phyloP scores from a whole-genome alignment of 768 basidiomycete species.

The Neoboletus subvelutipes region DNA sequence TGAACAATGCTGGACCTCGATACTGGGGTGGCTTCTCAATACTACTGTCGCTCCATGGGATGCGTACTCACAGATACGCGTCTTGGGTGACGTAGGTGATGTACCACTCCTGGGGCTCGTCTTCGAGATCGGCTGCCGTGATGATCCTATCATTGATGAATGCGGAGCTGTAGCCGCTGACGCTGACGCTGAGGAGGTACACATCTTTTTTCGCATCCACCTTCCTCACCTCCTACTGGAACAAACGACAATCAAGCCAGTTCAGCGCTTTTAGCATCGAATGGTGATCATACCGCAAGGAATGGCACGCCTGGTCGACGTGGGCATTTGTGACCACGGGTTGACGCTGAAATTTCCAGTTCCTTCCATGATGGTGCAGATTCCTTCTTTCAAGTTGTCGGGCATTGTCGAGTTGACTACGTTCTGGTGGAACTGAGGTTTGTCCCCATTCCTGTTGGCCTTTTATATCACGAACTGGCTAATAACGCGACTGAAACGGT shows the following conservation, averaged over 20 bases:
- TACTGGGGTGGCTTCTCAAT: neutral
- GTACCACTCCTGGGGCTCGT: no score
- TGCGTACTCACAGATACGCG: neutral
- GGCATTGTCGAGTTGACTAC: neutral
- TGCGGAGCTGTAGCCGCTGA: no score
- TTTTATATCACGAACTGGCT: neutral
- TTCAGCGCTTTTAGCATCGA: neutral
- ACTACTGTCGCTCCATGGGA: neutral
- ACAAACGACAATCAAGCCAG: no score
- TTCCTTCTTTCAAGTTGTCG: neutral
- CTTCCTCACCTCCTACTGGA: no score
- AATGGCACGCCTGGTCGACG: neutral
- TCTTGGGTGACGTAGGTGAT: neutral
- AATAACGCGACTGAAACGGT: neutral
- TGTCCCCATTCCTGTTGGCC: neutral
- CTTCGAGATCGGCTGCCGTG: neutral
- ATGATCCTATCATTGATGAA: neutral
- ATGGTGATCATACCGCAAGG: neutral
- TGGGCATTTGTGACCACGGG: neutral
- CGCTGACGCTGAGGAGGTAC: neutral
- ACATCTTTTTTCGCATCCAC: no score
- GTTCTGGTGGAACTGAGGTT: neutral
- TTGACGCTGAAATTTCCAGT: neutral
- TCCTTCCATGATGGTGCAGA: neutral
- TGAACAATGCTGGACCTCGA: neutral